Evolutionary conservation across 2,329 filamentous ascomycete species (phyloP), one percentile per base, ranked within the genome.

Genomic region (Aspergillus sp.): DNA sequence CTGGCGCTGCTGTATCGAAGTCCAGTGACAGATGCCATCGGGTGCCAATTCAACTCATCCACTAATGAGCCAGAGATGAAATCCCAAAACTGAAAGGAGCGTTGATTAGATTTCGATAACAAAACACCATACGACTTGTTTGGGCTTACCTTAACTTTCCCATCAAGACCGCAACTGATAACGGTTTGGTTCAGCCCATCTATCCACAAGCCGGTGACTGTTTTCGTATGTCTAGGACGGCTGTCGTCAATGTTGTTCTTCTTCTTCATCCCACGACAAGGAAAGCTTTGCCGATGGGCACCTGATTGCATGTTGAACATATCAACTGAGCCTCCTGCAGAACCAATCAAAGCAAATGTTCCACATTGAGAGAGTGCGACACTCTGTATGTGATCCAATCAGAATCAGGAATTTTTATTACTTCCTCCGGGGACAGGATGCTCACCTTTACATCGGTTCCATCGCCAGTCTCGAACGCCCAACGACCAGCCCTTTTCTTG

Each of bases 271-370:
- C 26, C 46, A 45, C 68, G 85, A 9, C 91, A 87, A 0, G 95
- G 95, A 74, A 96, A 99, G 18, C 90, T 87, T 70, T 96, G 92
- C 59, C 94, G 88, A 75, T 96, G 91, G 20, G 89, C 81, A 49
- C 95, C 95, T 49, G 95, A 98, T 74, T 99, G 95, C 59, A 99
- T 81, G 73, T 99, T 99, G 84, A 90, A 98, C 89, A 96, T 94
- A 74, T 97, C 92, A 57, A 99, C 88, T 36, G 87, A 86, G 47
- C 95, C 95, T 42, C 84, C 87, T 31, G 86, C 87, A 1, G 94
- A 97, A 1, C 95, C 95, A 22, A 99, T 83, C 4, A 98, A 78
- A 2, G 93, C 93, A 80, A 99, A 99, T 1, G 91, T 97, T 58
- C 95, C 95, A 69, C 95, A 99, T 1, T 91, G 85, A 56, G 91